A percentile compares a stretch with the other conserved stretches of the same genome.
Conservation (phyloP, 495 filamentous ascomycete species). For the Lindgomyces ingoldianus region DNA sequence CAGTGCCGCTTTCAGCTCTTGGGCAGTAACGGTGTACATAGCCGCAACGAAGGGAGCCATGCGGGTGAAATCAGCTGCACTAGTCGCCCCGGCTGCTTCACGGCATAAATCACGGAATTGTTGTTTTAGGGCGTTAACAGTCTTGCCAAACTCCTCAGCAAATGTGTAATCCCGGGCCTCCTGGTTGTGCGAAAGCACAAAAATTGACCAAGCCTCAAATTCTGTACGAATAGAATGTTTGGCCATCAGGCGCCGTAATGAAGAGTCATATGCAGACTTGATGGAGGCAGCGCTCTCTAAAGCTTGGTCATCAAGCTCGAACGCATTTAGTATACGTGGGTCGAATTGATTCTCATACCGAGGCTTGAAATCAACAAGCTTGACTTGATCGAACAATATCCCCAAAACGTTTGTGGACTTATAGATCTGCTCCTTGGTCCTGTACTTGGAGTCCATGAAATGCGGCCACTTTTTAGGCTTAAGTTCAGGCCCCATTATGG, state of each 20-base stretch:
- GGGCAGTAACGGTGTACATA: slow-evolving; percentile 80
- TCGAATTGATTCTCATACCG: slow-evolving; percentile 73
- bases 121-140: slow-evolving; percentile 64
- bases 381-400: slow-evolving; percentile 74
- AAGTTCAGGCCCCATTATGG: slow-evolving; percentile 63
- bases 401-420: slow-evolving; percentile 74
- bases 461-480: slow-evolving; percentile 71
- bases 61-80: slow-evolving; percentile 50
- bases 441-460: slow-evolving; percentile 78
- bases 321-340: slow-evolving; percentile 67
- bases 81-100: slow-evolving; percentile 59
- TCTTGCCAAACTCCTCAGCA: slow-evolving; percentile 73
- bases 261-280: slow-evolving; percentile 76
- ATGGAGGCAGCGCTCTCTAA: slow-evolving; percentile 62
- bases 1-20: slow-evolving; percentile 63
- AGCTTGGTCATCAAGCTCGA: slow-evolving; percentile 53
- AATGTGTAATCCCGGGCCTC: slow-evolving; percentile 77
- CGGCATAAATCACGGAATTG: slow-evolving; percentile 65
- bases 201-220: slow-evolving; percentile 87
- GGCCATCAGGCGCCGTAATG: slow-evolving; percentile 77
- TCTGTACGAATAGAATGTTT: slow-evolving; percentile 85
- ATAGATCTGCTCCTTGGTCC: slow-evolving; percentile 57
- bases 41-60: slow-evolving; percentile 76
- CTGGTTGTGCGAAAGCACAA: slow-evolving; percentile 70
- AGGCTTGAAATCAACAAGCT: slow-evolving; percentile 69